Evolutionary conservation across 2,329 filamentous ascomycete species (phyloP).

Genomic region (Periconia sp.): DNA sequence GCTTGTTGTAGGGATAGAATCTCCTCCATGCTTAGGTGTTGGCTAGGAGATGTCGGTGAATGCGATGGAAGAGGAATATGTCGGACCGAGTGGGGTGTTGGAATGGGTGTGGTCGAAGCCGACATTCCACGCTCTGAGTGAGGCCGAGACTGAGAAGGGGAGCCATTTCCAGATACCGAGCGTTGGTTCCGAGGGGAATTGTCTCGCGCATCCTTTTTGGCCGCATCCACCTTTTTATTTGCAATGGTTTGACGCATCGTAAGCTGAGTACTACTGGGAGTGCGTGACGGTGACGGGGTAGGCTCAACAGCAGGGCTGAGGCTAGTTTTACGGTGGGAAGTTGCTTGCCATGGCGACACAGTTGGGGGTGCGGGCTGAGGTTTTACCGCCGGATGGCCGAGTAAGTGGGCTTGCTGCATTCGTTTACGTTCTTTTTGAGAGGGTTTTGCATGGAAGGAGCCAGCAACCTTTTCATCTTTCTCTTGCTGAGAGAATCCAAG

Average conservation of each 20-base stretch:
- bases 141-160: constrained; percentile 29
- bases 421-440: constrained; percentile 92
- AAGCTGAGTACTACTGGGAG: constrained; percentile 52
- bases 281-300: constrained; percentile 17
- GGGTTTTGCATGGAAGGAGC: constrained; percentile 59
- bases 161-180: constrained; percentile 11
- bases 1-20: constrained; percentile 85
- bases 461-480: constrained; percentile 36
- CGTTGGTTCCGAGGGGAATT: constrained; percentile 13
- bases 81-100: constrained; percentile 49
- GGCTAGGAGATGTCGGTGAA: constrained; percentile 62
- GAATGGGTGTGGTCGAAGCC: constrained; percentile 36
- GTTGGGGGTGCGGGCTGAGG: constrained; percentile 31
- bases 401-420: constrained; percentile 41
- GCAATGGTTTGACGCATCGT: constrained; percentile 63
- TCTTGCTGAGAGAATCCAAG: constrained; percentile 53
- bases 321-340: constrained; percentile 33
- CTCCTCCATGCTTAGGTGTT: constrained; percentile 78
- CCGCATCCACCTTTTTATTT: constrained; percentile 24
- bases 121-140: constrained; percentile 36
- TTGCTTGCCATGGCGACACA: constrained; percentile 39
- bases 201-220: constrained; percentile 26
- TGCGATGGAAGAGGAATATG: constrained; percentile 57
- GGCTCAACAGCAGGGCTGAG: constrained; percentile 18
- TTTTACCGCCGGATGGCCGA: constrained; percentile 27